A percentile compares a stretch with the other conserved stretches of the same genome.
phyloP scores from a whole-genome alignment of 2,329 filamentous ascomycete species.

The Xylaria sp. region DNA sequence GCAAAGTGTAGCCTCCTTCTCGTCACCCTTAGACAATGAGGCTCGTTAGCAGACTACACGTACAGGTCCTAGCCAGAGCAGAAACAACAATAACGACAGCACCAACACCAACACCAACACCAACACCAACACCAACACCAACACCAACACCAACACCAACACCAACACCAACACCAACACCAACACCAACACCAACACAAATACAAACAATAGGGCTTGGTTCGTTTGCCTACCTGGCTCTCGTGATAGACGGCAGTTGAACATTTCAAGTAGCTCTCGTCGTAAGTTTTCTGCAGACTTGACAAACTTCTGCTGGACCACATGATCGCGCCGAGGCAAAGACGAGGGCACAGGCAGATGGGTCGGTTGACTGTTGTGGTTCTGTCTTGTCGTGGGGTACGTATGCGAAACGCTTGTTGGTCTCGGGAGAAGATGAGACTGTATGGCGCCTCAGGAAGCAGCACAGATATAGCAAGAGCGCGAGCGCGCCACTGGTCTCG shows the following conservation, averaged over 20 bases:
- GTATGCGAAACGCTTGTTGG: conserved; percentile 25
- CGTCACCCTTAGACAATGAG: conserved; percentile 74
- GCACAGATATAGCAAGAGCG: conserved; percentile 20
- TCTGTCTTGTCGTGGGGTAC: conserved; percentile 20
- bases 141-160: too few species aligned
- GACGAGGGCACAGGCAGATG: background rate
- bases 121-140: too few species aligned
- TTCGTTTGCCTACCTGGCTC: conserved; percentile 67
- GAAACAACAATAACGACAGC: background rate
- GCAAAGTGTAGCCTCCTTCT: conserved; percentile 87
- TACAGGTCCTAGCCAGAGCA: background rate
- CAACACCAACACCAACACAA: too few species aligned
- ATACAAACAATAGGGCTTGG: background rate
- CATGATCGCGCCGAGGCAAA: conserved; percentile 53
- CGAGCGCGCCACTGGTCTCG: conserved; percentile 19
- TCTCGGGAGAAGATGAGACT: background rate
- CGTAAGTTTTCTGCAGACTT: conserved; percentile 95
- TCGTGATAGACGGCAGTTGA: conserved; percentile 98
- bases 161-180: too few species aligned
- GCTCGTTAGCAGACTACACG: conserved; percentile 1
- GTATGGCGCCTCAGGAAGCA: conserved; percentile 22
- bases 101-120: too few species aligned
- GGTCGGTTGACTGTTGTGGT: conserved; percentile 1
- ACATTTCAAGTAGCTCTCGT: conserved; percentile 94
- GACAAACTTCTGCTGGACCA: conserved; percentile 68